Conservation (phyloP, 2,329 filamentous ascomycete genomes). For the Nemania sp. region DNA sequence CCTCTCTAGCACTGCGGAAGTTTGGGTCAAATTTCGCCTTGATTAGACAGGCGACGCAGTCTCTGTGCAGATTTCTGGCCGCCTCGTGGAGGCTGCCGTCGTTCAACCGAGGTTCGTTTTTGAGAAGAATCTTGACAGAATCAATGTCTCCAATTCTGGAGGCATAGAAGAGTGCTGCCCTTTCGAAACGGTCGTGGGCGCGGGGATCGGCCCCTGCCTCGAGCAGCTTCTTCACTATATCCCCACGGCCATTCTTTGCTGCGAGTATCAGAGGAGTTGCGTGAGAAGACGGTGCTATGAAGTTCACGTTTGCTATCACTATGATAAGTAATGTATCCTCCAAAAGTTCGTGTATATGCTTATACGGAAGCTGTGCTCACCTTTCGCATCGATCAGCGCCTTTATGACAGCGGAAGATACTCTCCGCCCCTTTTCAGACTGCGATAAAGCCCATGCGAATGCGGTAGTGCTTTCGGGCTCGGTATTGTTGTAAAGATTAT, state of each 20-base stretch:
- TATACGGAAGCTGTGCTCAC: neutral
- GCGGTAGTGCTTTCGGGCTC: neutral
- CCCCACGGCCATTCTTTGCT: neutral
- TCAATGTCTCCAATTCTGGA: constrained; percentile 34
- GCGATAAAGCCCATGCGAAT: neutral
- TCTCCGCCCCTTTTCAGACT: neutral
- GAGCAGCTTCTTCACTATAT: neutral
- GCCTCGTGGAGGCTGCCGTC: constrained; percentile 44
- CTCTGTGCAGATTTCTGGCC: constrained; percentile 35
- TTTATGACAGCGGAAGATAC: neutral
- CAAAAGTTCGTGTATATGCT: too few species aligned
- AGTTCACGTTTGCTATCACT: neutral
- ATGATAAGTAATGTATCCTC: too few species aligned
- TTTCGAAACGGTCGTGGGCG: constrained; percentile 31
- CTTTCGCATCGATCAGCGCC: neutral
- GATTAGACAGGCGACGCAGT: constrained; percentile 34
- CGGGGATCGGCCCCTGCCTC: constrained; percentile 17
- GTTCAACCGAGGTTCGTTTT: constrained; percentile 33
- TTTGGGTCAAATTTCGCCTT: constrained; percentile 35
- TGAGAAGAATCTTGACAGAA: constrained; percentile 35
- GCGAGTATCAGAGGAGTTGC: neutral
- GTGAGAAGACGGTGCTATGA: neutral
- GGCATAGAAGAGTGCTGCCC: constrained; percentile 39
- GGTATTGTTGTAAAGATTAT: neutral
- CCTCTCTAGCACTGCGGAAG: constrained; percentile 34